These are phyloP conservation scores for Pontederia paniculata DNA, from an alignment of 176 grass and related monocot genomes.

Conservation along the genomic window DNA sequence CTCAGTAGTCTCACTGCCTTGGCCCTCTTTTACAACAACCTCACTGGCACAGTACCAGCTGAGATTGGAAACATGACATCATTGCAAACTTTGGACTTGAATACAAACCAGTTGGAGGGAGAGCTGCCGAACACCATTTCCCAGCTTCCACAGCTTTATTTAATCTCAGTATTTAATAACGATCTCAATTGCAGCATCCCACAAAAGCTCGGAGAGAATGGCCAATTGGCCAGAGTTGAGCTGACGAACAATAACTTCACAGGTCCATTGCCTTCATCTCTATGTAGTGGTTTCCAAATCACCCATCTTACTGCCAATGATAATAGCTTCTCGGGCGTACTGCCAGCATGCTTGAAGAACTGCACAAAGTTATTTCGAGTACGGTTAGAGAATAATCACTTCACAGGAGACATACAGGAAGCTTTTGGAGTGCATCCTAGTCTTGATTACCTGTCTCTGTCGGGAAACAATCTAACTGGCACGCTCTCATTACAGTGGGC, in stretches of 20 bases:
- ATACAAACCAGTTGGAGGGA: conserved; percentile 20
- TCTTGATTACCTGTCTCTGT: background rate
- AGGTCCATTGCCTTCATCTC: conserved; percentile 10
- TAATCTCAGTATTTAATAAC: conserved; percentile 5
- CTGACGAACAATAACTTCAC: conserved; percentile 26
- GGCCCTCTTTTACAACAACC: background rate
- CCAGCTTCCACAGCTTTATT: conserved; percentile 1
- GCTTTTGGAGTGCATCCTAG: background rate
- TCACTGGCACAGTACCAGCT: background rate
- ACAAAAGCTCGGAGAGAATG: conserved; percentile 7
- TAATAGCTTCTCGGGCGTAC: too few relatives aligned
- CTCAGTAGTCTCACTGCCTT: background rate
- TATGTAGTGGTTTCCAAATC: too few relatives aligned
- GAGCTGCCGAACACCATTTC: conserved; percentile 9
- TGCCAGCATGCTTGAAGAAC: too few relatives aligned
- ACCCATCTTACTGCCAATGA: too few relatives aligned
- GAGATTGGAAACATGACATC: conserved; percentile 22
- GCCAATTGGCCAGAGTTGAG: background rate
- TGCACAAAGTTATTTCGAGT: background rate
- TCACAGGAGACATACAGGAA: background rate
- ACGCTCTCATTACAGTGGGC: background rate
- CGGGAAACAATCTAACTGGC: conserved; percentile 2
- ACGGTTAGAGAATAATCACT: background rate
- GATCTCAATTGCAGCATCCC: conserved; percentile 8
- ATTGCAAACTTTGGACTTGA: background rate